Conservation (phyloP, 768 basidiomycete species). For the Holtermannia corniformis region DNA sequence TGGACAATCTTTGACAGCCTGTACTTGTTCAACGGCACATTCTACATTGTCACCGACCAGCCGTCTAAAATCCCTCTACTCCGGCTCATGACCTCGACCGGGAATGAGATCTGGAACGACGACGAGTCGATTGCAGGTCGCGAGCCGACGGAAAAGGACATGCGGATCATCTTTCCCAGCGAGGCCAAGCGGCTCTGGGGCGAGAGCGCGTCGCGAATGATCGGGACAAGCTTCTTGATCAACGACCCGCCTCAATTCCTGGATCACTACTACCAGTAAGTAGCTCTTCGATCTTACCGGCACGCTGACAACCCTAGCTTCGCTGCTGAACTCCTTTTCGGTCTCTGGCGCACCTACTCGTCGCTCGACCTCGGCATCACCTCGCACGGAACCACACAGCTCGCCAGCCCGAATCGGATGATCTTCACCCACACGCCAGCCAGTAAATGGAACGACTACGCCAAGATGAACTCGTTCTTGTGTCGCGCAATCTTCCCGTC, state of each 20-base stretch:
- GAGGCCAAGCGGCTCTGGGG: constrained; percentile 65
- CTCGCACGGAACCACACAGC: constrained; percentile 55
- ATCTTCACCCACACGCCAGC: constrained; percentile 66
- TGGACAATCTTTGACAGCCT: constrained; percentile 84
- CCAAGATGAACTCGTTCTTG: constrained; percentile 82
- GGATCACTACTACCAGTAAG: constrained; percentile 75
- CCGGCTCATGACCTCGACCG: constrained; percentile 62
- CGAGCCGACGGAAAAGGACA: constrained; percentile 66
- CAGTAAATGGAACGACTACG: constrained; percentile 80
- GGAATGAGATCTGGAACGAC: constrained; percentile 52
- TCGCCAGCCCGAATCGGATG: constrained; percentile 65
- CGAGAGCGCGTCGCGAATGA: constrained; percentile 59
- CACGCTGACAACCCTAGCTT: constrained; percentile 42
- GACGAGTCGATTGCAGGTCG: constrained; percentile 47
- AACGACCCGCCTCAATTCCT: constrained; percentile 81
- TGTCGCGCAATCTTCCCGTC: constrained; percentile 72
- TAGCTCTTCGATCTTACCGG: neutral
- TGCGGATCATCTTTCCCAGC: constrained; percentile 61
- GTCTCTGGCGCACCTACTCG: constrained; percentile 83
- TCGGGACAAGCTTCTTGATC: constrained; percentile 69
- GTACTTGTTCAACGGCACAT: constrained; percentile 69
- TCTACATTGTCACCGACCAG: constrained; percentile 69
- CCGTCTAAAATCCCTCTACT: constrained; percentile 59
- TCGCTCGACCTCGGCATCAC: constrained; percentile 65
- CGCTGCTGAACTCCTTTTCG: constrained; percentile 83